Conservation (phyloP, 2,329 filamentous ascomycete species). For the Lachnellula willkommii region DNA sequence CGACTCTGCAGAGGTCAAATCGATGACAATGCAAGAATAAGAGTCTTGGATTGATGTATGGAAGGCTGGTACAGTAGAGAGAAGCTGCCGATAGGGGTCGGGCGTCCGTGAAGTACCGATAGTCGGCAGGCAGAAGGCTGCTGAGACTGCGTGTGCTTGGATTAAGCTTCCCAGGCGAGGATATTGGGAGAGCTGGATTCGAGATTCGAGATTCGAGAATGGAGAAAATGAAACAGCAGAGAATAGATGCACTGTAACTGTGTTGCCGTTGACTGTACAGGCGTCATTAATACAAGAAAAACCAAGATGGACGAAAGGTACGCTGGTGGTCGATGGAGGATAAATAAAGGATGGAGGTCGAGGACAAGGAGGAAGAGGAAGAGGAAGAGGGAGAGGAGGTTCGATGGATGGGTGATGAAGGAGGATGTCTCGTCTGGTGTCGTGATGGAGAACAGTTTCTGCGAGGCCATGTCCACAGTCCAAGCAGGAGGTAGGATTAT, state of each 20-base stretch:
- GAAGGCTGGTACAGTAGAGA: constrained; percentile 20
- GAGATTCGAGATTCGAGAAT: no score
- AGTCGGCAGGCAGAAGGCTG: constrained; percentile 5
- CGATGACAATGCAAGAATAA: constrained; percentile 19
- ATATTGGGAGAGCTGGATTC: constrained; percentile 4
- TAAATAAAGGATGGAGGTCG: background rate
- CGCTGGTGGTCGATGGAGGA: background rate
- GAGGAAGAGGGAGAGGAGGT: constrained; percentile 1
- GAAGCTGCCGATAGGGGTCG: constrained; percentile 25
- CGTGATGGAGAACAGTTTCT: no score
- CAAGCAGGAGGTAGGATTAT: no score
- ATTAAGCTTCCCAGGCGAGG: constrained; percentile 18
- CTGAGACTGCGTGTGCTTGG: constrained; percentile 17
- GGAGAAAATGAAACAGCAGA: background rate
- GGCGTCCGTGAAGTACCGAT: constrained; percentile 26
- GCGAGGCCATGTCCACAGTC: no score
- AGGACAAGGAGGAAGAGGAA: constrained; percentile 1
- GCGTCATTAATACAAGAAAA: constrained; percentile 22
- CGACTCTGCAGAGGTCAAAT: constrained; percentile 16
- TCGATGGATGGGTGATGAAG: background rate
- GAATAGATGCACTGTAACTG: background rate
- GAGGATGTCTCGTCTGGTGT: no score
- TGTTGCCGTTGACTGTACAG: constrained; percentile 17
- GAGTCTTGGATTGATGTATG: constrained; percentile 11
- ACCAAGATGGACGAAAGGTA: background rate